phyloP scores from a whole-genome alignment of 2,329 filamentous ascomycete species.

The Exserohilum rostratum region DNA sequence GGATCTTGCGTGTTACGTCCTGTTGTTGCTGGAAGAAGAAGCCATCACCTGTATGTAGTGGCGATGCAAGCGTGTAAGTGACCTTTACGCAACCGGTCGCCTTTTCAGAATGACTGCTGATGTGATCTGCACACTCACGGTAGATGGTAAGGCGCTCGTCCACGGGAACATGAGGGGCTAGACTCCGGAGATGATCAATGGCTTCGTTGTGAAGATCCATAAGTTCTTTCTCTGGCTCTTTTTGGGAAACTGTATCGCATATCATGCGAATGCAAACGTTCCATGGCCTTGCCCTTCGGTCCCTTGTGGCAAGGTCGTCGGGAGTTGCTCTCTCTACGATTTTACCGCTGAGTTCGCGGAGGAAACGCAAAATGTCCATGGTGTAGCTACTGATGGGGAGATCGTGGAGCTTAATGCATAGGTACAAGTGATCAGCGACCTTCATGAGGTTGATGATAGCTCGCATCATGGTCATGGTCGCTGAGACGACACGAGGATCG shows the following conservation, averaged over 20 bases:
- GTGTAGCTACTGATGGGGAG: conserved; percentile 41
- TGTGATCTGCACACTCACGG: conserved; percentile 69
- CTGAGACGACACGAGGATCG: conserved; percentile 82
- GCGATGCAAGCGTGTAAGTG: conserved; percentile 44
- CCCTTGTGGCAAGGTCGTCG: conserved; percentile 20
- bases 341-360: conserved; percentile 34
- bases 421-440: conserved; percentile 60
- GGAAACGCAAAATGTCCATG: conserved; percentile 39
- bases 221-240: conserved; percentile 62
- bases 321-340: conserved; percentile 18
- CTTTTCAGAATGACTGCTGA: conserved; percentile 66
- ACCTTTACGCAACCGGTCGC: conserved; percentile 77
- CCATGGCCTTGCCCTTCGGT: conserved; percentile 52
- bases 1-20: conserved; percentile 37
- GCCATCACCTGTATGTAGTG: conserved; percentile 18
- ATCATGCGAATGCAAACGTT: conserved; percentile 70
- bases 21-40: conserved; percentile 34
- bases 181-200: conserved; percentile 63
- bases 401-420: conserved; percentile 69
- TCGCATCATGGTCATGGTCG: conserved; percentile 71
- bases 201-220: conserved; percentile 70
- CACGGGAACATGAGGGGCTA: conserved; percentile 65
- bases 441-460: conserved; percentile 55
- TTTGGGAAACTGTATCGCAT: conserved; percentile 68
- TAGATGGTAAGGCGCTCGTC: conserved; percentile 69